These are phyloP conservation scores for Afroboletus lepidellus DNA, from an alignment of 1,284 basidiomycete species.

Conservation along the genomic window DNA sequence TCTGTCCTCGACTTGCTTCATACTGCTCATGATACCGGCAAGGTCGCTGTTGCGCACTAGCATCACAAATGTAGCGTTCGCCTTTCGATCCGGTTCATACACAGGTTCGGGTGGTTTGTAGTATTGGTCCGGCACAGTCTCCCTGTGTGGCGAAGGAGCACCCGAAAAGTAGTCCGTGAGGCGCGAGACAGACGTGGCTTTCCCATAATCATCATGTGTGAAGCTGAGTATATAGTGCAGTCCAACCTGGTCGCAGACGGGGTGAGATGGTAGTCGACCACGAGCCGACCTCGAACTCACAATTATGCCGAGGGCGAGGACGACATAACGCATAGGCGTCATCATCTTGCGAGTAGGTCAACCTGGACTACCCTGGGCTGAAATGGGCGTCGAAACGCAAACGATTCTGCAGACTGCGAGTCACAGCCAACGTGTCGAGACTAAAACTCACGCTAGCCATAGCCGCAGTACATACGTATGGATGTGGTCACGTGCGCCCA, in stretches of 20 bases:
- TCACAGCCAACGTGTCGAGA: not conserved
- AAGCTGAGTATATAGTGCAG: conserved; percentile 72
- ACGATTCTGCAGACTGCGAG: not conserved
- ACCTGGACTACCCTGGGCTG: not conserved
- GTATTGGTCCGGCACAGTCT: conserved; percentile 54
- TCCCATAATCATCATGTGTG: conserved; percentile 68
- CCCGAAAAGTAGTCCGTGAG: conserved; percentile 48
- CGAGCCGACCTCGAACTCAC: conserved; percentile 39
- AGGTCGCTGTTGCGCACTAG: conserved; percentile 85
- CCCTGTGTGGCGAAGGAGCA: conserved; percentile 49
- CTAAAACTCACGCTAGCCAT: not conserved
- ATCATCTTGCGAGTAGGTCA: conserved; percentile 53
- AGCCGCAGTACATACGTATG: too few relatives aligned
- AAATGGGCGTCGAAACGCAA: not conserved
- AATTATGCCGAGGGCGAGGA: conserved; percentile 64
- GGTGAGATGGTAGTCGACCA: conserved; percentile 6
- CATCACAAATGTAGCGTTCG: conserved; percentile 85
- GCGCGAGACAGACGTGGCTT: conserved; percentile 57
- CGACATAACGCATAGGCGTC: conserved; percentile 72
- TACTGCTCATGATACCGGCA: conserved; percentile 65
- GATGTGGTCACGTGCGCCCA: too few relatives aligned
- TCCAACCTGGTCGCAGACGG: conserved; percentile 48
- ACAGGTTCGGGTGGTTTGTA: conserved; percentile 42
- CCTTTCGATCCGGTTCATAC: conserved; percentile 50
- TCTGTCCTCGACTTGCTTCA: conserved; percentile 78